Evolutionary conservation across 164 flowering plant species (phyloP).

Genomic region (Platanus orientalis): DNA sequence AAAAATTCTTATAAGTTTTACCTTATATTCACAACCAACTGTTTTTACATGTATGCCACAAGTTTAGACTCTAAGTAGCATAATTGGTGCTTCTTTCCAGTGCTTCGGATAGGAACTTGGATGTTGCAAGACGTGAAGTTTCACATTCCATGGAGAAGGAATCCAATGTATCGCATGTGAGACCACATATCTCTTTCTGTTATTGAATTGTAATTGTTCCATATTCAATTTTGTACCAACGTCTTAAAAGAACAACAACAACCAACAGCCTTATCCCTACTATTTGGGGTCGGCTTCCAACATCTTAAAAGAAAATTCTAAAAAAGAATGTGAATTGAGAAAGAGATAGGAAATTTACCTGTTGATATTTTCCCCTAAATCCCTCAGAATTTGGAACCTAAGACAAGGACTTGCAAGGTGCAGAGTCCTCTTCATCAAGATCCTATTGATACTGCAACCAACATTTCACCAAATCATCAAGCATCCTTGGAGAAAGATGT

Average conservation of each 20-base stretch:
- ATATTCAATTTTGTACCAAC: background rate
- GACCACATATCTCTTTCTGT: slow-evolving; percentile 11
- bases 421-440: slow-evolving; percentile 37
- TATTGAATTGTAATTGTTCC: background rate
- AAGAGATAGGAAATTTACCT: background rate
- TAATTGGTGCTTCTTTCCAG: slow-evolving; percentile 34
- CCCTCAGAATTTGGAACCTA: slow-evolving; percentile 35
- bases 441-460: slow-evolving; percentile 17
- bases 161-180: slow-evolving; percentile 37
- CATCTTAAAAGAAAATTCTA: background rate
- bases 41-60: background rate
- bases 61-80: background rate
- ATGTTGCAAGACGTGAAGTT: slow-evolving; percentile 30
- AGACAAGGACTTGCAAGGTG: slow-evolving; percentile 22
- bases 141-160: slow-evolving; percentile 23
- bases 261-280: too few relatives aligned
- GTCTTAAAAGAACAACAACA: too few relatives aligned
- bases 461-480: slow-evolving; percentile 38
- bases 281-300: too few relatives aligned
- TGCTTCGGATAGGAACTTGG: slow-evolving; percentile 58
- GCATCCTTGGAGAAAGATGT: slow-evolving; percentile 83
- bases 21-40: background rate
- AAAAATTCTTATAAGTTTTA: background rate
- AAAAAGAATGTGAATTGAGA: background rate
- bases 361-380: background rate